A percentile compares a stretch with the other conserved stretches of the same genome.
phyloP scores from a whole-genome alignment of 495 filamentous ascomycete genomes.

The Aspergillus egyptiacus region DNA sequence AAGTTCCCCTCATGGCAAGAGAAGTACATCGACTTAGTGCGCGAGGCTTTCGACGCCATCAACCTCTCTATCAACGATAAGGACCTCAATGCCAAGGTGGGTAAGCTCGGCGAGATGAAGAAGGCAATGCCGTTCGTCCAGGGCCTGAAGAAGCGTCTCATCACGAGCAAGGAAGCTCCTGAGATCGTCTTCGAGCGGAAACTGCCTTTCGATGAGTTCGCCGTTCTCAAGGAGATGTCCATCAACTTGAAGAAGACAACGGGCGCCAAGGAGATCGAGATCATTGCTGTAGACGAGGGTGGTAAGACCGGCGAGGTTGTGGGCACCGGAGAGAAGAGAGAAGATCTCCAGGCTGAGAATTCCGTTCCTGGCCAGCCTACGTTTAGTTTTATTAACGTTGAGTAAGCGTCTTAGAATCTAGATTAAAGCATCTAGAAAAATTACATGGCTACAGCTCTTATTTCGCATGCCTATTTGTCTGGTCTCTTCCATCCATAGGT shows the following conservation, averaged over 20 bases:
- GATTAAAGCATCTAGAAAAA: neutral
- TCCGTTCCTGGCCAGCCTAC: constrained; percentile 75
- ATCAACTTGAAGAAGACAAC: constrained; percentile 57
- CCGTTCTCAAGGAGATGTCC: constrained; percentile 56
- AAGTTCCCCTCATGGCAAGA: constrained; percentile 85
- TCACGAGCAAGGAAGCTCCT: constrained; percentile 48
- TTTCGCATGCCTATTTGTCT: too few species aligned
- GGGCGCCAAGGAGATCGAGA: constrained; percentile 55
- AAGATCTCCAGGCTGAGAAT: constrained; percentile 52
- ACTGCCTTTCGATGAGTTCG: constrained; percentile 79
- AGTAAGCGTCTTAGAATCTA: constrained; percentile 7
- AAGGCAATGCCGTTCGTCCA: constrained; percentile 98
- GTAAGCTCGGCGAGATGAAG: constrained; percentile 85
- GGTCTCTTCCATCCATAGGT: too few species aligned
- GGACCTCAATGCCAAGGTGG: constrained; percentile 63
- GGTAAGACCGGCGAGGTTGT: constrained; percentile 57
- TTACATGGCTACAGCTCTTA: neutral
- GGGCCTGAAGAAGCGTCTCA: constrained; percentile 70
- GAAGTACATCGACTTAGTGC: constrained; percentile 79
- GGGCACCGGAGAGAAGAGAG: constrained; percentile 50
- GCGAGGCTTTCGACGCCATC: constrained; percentile 53
- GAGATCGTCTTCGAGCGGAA: constrained; percentile 71
- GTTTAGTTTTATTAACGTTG: constrained; percentile 73
- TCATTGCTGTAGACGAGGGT: constrained; percentile 64
- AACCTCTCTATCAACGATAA: constrained; percentile 67